Base-by-base conservation (phyloP, 768 basidiomycete species). In the Lyophyllum semitale region DNA sequence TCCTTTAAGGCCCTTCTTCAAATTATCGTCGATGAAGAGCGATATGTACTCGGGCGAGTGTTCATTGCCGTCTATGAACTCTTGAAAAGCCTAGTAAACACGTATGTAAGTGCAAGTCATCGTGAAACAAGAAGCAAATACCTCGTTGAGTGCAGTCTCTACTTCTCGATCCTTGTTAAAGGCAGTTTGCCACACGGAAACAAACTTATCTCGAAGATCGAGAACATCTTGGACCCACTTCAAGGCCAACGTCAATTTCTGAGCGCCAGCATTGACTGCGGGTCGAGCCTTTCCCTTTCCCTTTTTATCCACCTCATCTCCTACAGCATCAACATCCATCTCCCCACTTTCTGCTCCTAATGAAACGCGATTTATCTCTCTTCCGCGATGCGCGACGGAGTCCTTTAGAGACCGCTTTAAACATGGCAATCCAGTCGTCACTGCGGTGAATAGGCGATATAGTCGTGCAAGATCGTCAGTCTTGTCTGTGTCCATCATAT, bases 41-140 rank as follows among this genome's bases (percentile, higher is more conserved):
- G 97, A 98, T 38, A 98, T 92, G 68, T 86, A 98, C 66, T 99
- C 97, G 7, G 97, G 88, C 17, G 92, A 85, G 62, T 91, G 90
- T 33, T 84, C 82, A 63, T 97, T 93, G 20, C 78, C 72, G 72
- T 98, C 98, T 67, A 98, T 85, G 69, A 98, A 97, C 1, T 85
- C 81, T 71, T 89, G 87, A 66, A 98, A 98, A 0, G 95, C 95
- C 96, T 99, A 59, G 8, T 54, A 47, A 46, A 27, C 48, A 43
- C 11, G 18, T 29, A 29, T n/a, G 54, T 29, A 27, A 40, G 41
- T 20, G 13, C 20, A 22, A 22, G 35, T 17, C 7, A 20, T 49
- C 1, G 22, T 26, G 20, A n/a, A 35, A 30, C 13, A 4, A 42
- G 2, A 17, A 35, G 42, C 30, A 65, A 77, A 51, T 69, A 95